Conservation (phyloP, 495 filamentous ascomycete species). For the Hyaloscypha finlandica region DNA sequence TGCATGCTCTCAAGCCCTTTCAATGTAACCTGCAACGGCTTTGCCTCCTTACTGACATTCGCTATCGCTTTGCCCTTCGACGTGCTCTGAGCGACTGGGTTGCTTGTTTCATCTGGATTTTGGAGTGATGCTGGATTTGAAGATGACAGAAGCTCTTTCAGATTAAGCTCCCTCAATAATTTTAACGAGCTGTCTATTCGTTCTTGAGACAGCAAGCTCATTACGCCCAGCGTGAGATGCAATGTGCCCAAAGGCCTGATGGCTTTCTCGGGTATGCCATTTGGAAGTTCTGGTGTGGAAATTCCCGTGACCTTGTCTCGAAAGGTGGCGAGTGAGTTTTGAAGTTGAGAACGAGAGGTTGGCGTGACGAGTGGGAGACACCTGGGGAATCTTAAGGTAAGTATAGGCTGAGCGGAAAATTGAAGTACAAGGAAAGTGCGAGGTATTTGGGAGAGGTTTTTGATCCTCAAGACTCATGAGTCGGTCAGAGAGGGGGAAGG, state of each 20-base stretch:
- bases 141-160: conserved; percentile 47
- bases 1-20: conserved; percentile 53
- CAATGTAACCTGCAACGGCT: conserved; percentile 41
- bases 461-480: not conserved
- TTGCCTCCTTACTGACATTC: not conserved
- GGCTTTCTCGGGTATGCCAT: conserved; percentile 44
- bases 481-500: not conserved
- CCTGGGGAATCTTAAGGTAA: conserved; percentile 54
- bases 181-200: conserved; percentile 58
- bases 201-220: conserved; percentile 65
- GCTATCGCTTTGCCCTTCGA: not conserved
- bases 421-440: too few relatives aligned
- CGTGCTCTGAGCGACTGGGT: conserved; percentile 22
- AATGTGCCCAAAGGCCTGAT: conserved; percentile 78
- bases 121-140: conserved; percentile 13
- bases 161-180: conserved; percentile 56
- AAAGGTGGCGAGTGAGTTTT: conserved; percentile 61
- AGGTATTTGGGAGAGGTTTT: not conserved
- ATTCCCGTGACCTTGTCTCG: conserved; percentile 50
- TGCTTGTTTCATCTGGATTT: not conserved
- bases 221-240: conserved; percentile 85
- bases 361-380: conserved; percentile 75
- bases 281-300: conserved; percentile 27
- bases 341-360: conserved; percentile 62
- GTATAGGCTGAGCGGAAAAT: not conserved